phyloP scores from a whole-genome alignment of 805 yeast species.

The Zygoascus biomembranicola region DNA sequence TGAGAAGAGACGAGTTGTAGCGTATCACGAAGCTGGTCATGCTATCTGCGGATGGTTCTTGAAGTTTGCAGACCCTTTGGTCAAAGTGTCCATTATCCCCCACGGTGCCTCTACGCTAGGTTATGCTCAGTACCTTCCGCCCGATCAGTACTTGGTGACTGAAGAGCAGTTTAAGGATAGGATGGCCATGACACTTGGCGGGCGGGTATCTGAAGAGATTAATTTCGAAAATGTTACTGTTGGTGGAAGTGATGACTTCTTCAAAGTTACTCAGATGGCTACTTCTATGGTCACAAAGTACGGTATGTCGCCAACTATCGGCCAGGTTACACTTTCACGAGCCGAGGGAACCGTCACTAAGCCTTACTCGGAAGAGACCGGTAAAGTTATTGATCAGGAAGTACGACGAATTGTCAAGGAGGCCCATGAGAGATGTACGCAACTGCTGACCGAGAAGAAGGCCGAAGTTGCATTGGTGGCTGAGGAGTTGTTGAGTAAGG shows the following conservation, averaged over 20 bases:
- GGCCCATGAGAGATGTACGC: slow-evolving; percentile 52
- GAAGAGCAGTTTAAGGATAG: slow-evolving; percentile 71
- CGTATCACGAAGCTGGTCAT: slow-evolving; percentile 95
- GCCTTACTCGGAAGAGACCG: slow-evolving; percentile 69
- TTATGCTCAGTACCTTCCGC: slow-evolving; percentile 92
- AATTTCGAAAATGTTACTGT: slow-evolving; percentile 82
- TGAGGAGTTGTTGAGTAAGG: slow-evolving; percentile 59
- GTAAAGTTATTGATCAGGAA: slow-evolving; percentile 57
- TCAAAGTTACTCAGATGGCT: slow-evolving; percentile 84
- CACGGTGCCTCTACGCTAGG: slow-evolving; percentile 93
- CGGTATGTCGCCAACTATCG: slow-evolving; percentile 82
- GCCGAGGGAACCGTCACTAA: slow-evolving; percentile 34
- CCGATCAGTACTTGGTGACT: slow-evolving; percentile 73
- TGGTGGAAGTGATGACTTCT: slow-evolving; percentile 90
- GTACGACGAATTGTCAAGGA: slow-evolving; percentile 58
- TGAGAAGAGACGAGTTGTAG: slow-evolving; percentile 77
- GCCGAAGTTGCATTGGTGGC: slow-evolving; percentile 65
- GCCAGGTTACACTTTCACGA: slow-evolving; percentile 49
- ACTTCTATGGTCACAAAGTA: slow-evolving; percentile 79
- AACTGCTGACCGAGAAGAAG: slow-evolving; percentile 48
- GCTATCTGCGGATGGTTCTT: slow-evolving; percentile 94
- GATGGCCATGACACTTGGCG: slow-evolving; percentile 93
- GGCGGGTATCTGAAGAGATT: slow-evolving; percentile 84
- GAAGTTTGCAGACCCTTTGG: slow-evolving; percentile 79
- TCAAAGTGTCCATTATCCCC: slow-evolving; percentile 91